Conservation (phyloP, 257 asterid genomes). For the Jaltomata sinuosa region DNA sequence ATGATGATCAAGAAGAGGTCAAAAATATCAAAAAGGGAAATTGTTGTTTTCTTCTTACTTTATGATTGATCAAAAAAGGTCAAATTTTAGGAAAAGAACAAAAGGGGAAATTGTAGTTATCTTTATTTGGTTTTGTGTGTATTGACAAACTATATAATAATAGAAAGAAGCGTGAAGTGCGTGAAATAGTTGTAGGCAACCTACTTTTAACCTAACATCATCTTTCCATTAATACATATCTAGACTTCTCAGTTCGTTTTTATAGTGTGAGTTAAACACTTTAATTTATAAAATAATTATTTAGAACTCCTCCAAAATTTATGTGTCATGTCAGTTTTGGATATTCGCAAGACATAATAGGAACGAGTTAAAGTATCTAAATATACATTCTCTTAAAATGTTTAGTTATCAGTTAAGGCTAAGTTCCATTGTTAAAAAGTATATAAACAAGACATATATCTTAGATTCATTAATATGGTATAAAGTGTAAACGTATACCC, state of each 20-base stretch:
- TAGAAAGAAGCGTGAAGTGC: neutral
- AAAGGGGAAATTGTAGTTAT: neutral
- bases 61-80: too few relatives aligned
- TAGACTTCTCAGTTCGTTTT: neutral
- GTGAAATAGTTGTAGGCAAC: neutral
- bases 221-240: neutral
- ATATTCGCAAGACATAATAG: rapidly evolving
- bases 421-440: too few relatives aligned
- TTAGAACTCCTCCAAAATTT: neutral
- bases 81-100: too few relatives aligned
- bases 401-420: too few relatives aligned
- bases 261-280: neutral
- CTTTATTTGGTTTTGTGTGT: neutral
- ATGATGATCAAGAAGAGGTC: too few relatives aligned
- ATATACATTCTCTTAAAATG: neutral
- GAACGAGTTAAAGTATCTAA: rapidly evolving
- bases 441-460: neutral
- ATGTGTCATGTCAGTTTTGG: neutral
- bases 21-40: too few relatives aligned
- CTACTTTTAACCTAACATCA: neutral
- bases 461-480: neutral
- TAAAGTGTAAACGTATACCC: neutral
- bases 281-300: neutral
- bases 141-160: neutral
- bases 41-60: too few relatives aligned